Percentiles rank a stretch among this genome's conserved stretches.
Conservation (phyloP, 2,329 filamentous ascomycete genomes). For the Aspergillus hiratsukae region DNA sequence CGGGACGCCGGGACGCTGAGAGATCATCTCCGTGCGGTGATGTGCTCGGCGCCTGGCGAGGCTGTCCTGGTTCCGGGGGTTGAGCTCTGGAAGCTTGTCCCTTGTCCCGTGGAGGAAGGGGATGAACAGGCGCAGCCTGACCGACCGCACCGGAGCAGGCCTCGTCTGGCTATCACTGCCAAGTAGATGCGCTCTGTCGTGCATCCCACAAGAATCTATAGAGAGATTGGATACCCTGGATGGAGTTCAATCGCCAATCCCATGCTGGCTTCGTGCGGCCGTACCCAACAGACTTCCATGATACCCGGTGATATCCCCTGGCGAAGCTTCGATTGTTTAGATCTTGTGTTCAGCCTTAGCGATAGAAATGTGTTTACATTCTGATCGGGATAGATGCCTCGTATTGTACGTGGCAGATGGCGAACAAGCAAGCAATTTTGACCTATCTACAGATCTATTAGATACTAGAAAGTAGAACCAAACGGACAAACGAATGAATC, state of each 20-base stretch:
- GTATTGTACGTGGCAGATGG: neutral
- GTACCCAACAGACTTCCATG: neutral
- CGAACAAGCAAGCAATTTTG: neutral
- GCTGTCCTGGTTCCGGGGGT: slow-evolving; percentile 2
- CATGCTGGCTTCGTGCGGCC: too few species aligned
- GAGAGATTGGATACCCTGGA: neutral
- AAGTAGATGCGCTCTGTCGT: neutral
- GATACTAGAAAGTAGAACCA: neutral
- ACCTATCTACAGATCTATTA: neutral
- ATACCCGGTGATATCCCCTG: neutral
- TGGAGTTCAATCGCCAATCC: neutral
- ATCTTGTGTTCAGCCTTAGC: neutral
- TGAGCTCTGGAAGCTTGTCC: neutral
- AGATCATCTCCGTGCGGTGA: slow-evolving; percentile 20
- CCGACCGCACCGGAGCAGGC: neutral
- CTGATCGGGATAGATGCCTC: neutral
- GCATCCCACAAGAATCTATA: neutral
- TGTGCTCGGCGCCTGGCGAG: slow-evolving; percentile 18
- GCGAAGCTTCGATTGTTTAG: neutral
- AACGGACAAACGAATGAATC: neutral
- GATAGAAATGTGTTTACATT: neutral
- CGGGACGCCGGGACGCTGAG: slow-evolving; percentile 24
- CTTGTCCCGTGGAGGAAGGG: neutral
- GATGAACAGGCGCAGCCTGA: neutral
- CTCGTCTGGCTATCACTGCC: neutral